Base-by-base conservation (phyloP, 2,329 filamentous ascomycete genomes). In the Ramichloridium luteum region DNA sequence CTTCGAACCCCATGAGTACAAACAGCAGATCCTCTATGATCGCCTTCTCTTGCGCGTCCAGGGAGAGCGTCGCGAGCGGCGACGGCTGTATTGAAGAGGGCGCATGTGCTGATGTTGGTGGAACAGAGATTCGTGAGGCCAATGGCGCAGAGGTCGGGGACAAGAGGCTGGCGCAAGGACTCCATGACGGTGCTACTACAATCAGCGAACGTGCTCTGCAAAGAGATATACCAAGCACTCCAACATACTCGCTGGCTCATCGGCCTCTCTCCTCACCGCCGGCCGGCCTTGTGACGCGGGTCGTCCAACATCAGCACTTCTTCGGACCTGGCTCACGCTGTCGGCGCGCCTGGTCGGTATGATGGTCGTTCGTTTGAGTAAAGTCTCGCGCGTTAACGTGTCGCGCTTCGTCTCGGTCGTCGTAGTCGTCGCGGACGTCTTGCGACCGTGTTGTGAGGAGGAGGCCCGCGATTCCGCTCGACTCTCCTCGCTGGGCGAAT, bases 1-100 rank as follows among this genome's bases (percentile, higher is more conserved):
- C 90, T 58, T 98, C 90, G 42, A 85, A 93, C 14, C 90, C 90
- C 86, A 98, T 94, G 48, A 96, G 92, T 4, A 93, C 85, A 52
- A 88, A 94, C 20, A 96, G 60, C 11, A 98, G 60, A 48, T 98
- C 90, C 46, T 94, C 86, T 26, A 96, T 66, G 28, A 98, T 79
- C 6, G 75, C 80, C 14, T 76, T 73, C 59, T 98, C 90, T 56
- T 98, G 90, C 2, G 72, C 72, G 43, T 92, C 80, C 16, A 92
- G 62, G 1, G 76, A 75, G 37, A 96, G 61, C 35, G 81, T 74
- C 34, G 69, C 64, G 11, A 96, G 64, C 5, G 77, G 66, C 29
- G 63, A 62, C 1, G 81, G 80, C 26, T 82, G 76, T 29, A 85
- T 65, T 5, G 70, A 62, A 30, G 71, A 60, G 2, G 86, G 85